Evolutionary conservation across 768 basidiomycete species (phyloP), one percentile per base, ranked within the genome.

Genomic region (Lactarius pseudohatsudake): DNA sequence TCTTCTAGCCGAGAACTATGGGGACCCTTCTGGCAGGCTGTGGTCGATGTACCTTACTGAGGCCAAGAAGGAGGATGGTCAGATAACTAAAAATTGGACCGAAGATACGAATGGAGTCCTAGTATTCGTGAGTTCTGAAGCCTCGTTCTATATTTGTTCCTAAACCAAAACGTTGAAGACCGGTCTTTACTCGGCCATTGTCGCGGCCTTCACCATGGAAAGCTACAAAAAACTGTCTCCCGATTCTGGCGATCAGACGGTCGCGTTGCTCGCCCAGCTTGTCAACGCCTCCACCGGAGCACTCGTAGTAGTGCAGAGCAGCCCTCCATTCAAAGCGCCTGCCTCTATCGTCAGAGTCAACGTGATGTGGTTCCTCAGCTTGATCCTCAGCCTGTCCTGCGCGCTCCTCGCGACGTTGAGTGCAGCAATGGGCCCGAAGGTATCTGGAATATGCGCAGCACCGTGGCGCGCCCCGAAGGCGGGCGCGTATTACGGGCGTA

Each of bases 361-460:
- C 34, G 40, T 58, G 15, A 22, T 64, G 34, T 64, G 62, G 62
- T 64, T 64, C 38, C 34, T 58, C 30, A 64, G 62, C 28, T 26
- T 64, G 22, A 16, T 26, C 22, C 36, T 60, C 38, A 60, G 59
- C 20, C 3, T 55, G 6, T 20, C 9, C 20, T 40, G 40, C 22
- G 61, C 61, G 11, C 61, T 62, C n/a, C 28, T 32, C 22, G 50
- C 61, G 11, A 53, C 47, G n/a, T 10, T 56, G n/a, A 26, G n/a
- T 62, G 1, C 61, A 62, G 61, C 40, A 45, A 45, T 62, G 50
- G 61, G 40, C 43, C 16, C 61, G 61, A 26, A 16, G 13, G n/a
- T 62, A 62, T 36, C 40, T 62, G 4, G 22, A 62, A 34, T 30
- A 57, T 18, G n/a, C 59, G 10, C 59, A 43, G 22, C 28, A 40